phyloP scores from a whole-genome alignment of 2,329 filamentous ascomycete species.

The Scortechinia acanthostroma region DNA sequence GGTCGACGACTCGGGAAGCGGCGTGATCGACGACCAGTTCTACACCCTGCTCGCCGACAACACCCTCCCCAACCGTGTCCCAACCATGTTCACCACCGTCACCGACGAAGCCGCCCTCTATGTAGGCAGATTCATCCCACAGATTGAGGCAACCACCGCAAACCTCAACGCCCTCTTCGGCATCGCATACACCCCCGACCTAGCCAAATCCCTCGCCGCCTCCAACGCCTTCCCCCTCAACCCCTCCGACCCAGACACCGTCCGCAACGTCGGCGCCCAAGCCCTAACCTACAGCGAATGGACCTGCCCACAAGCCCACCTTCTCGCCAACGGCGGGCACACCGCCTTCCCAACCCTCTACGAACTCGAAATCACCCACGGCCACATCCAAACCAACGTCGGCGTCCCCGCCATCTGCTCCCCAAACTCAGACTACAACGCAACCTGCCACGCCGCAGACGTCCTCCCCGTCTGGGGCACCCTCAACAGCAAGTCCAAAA shows the following conservation, averaged over 20 bases:
- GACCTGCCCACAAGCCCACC: conserved; percentile 3
- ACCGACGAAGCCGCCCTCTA: conserved; percentile 12
- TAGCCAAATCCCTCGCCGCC: neutral
- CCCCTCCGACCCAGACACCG: conserved; percentile 4
- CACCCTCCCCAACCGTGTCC: conserved; percentile 13
- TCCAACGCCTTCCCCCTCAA: conserved; percentile 6
- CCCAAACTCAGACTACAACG: conserved; percentile 13
- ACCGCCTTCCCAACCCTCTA: conserved; percentile 12
- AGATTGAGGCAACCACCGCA: neutral
- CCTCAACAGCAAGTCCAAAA: neutral
- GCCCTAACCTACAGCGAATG: conserved; percentile 7
- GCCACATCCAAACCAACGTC: conserved; percentile 9
- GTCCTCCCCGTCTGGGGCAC: conserved; percentile 14
- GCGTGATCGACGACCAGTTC: conserved; percentile 17
- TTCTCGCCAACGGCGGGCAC: conserved; percentile 5
- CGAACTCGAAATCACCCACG: conserved; percentile 10
- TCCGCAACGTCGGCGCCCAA: conserved; percentile 8
- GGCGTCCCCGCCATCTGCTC: conserved; percentile 11
- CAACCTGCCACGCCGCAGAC: conserved; percentile 15
- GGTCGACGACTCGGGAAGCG: conserved; percentile 12
- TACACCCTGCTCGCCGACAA: conserved; percentile 10
- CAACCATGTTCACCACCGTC: conserved; percentile 16
- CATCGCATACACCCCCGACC: neutral
- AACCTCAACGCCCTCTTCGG: neutral
- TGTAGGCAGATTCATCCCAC: too few species aligned